phyloP scores from a whole-genome alignment of 2,329 filamentous ascomycete species.

The Beauveria varroae region DNA sequence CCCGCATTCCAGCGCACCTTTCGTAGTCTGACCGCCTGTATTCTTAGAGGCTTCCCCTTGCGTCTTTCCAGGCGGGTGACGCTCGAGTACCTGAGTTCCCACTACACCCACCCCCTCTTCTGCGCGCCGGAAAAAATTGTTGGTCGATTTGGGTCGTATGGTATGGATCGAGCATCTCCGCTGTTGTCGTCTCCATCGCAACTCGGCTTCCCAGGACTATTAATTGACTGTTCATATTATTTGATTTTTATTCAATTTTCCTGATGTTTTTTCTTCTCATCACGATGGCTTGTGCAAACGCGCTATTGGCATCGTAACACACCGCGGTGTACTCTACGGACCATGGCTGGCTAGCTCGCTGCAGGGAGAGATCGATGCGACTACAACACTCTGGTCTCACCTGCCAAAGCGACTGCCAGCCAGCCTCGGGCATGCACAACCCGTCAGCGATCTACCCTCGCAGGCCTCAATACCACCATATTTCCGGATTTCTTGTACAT shows the following conservation, averaged over 20 bases:
- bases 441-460: background rate
- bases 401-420: no score
- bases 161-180: conserved; percentile 8
- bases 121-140: background rate
- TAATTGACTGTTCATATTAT: background rate
- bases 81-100: background rate
- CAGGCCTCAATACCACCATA: background rate
- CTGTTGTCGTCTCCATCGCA: background rate
- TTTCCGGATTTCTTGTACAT: background rate
- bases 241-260: background rate
- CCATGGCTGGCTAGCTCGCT: no score
- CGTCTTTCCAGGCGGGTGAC: background rate
- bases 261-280: background rate
- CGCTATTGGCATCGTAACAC: background rate
- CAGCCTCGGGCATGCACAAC: background rate
- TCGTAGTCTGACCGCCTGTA: background rate
- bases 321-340: no score
- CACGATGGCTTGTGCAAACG: background rate
- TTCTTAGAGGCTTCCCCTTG: background rate
- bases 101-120: background rate
- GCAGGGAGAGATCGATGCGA: no score
- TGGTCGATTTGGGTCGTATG: conserved; percentile 6
- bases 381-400: no score
- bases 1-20: background rate
- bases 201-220: background rate